Base-by-base conservation (phyloP, 2,329 filamentous ascomycete genomes). In the Phyllosticta paracitricarpa region DNA sequence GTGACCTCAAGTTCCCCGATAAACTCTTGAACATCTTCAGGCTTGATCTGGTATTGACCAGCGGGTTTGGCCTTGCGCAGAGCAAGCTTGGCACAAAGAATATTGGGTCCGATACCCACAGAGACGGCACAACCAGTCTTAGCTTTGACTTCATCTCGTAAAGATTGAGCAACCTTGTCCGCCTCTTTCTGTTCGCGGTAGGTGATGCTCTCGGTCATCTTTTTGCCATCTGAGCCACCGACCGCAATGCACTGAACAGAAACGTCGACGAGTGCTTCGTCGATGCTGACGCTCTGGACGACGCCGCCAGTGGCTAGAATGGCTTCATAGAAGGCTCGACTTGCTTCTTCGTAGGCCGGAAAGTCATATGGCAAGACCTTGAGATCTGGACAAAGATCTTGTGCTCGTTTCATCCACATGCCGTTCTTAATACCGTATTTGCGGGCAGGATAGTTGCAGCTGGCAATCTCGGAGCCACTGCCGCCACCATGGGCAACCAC, bases 321-420 rank as follows among this genome's bases (percentile, higher is more conserved):
- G 1, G 87, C 85, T 63, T 90, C 86, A 68, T 99, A 99, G 67
- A 99, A 99, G 2, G 84, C 81, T 61, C 84, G 82, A 69, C 94
- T 99, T 1, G 92, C 91, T 63, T 92, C 88, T 77, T 99, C 94
- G 67, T 99, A 99, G 0, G 86, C 93, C 1, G 89, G 87, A 70
- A 97, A 99, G 69, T 99, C 92, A 68, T 99, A 99, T 0, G 92
- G 89, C n/a, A 99, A 72, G 1, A 97, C 86, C 66, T 95, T 91
- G 19, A 99, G 78, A 24, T 91, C 84, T 0, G 93, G 87, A 69
- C 91, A 99, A 19, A 94, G 73, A 66, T 94, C 87, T 63, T 88
- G 80, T 0, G 94, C 94, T 35, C 83, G 82, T 71, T 93, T 95
- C 93, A 99, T 97, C 94, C 95, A 99, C 94, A 97, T 99, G 48